Evolutionary conservation across 495 filamentous ascomycete species (phyloP).

Genomic region (Penicillium coffeae): DNA sequence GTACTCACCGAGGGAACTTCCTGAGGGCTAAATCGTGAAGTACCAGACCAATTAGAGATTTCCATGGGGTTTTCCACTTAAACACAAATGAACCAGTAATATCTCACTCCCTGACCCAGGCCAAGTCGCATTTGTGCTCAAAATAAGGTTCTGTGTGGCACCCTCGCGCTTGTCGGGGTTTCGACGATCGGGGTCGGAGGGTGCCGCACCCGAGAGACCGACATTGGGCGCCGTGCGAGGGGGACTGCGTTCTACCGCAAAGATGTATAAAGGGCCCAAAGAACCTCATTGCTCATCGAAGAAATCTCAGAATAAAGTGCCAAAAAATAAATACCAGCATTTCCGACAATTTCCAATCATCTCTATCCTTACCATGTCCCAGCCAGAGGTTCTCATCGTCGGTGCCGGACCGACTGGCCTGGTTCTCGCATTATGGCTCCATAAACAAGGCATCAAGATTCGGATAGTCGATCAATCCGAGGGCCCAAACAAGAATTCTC

Average conservation of each 20-base stretch:
- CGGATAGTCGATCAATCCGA: slow-evolving; percentile 35
- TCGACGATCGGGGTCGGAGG: not conserved
- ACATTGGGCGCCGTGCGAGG: not conserved
- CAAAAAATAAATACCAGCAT: too few relatives aligned
- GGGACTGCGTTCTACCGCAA: too few relatives aligned
- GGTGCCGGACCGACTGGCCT: slow-evolving; percentile 44
- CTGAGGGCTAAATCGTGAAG: too few relatives aligned
- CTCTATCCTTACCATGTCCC: slow-evolving; percentile 8
- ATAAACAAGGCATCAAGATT: slow-evolving; percentile 27
- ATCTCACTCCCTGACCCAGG: not conserved
- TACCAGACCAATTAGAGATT: too few relatives aligned
- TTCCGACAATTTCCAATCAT: too few relatives aligned
- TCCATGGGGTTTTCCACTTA: too few relatives aligned
- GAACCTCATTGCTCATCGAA: too few relatives aligned
- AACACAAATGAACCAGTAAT: too few relatives aligned
- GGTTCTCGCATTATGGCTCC: slow-evolving; percentile 37
- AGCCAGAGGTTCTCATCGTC: slow-evolving; percentile 34
- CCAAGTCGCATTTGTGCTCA: not conserved
- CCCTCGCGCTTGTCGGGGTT: not conserved
- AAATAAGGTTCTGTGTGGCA: not conserved
- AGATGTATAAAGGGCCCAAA: too few relatives aligned
- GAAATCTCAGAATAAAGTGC: too few relatives aligned
- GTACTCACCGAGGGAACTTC: too few relatives aligned
- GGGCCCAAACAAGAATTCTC: slow-evolving; percentile 26
- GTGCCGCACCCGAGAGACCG: not conserved